Evolutionary conservation across 257 asterid genomes (phyloP), one percentile per base, ranked within the genome.

Genomic region (Striga asiatica): DNA sequence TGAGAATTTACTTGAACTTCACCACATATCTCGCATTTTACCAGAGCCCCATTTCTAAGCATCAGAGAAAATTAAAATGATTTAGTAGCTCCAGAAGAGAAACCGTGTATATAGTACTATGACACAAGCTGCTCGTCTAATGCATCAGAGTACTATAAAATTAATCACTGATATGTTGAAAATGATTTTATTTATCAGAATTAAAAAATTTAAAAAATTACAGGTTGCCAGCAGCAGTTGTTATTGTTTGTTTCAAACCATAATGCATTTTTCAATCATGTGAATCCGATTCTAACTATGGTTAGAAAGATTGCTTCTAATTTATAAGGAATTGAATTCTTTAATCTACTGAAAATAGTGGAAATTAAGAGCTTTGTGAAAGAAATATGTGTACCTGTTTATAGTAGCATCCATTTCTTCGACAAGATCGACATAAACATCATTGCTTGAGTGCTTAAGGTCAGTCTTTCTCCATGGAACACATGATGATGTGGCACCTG

Each of bases 391-490:
- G 52, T 18, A 84, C 95, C 95, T 82, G 79, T 81, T 91, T 77
- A 87, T 70, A 22, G 64, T 74, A 45, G 87, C 98, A 64, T 91
- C 97, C 95, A 91, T 82, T 76, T 91, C 97, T 79, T 91, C 98
- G 31, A 76, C 95, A 50, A 91, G 87, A 64, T 75, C 89, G 48
- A 91, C 93, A 62, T 87, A 82, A 70, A 84, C 81, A 47, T 91
- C 95, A 67, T 91, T 91, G 76, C 94, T 84, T 41, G 93, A 7
- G 68, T 81, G 94, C 68, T 88, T 87, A 64, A 73, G 85, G 71
- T 82, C 98, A 2, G 93, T 59, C 77, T 85, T 91, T 73, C 98
- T 85, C 98, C 98, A 91, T 12, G 98, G 98, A 67, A 87, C 89
- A 67, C 80, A 82, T 66, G 98, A 87, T 31, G 88, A 76, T 39